These are phyloP conservation scores for Pseudevernia furfuracea DNA, from an alignment of 495 filamentous ascomycete species.

Conservation along the genomic window DNA sequence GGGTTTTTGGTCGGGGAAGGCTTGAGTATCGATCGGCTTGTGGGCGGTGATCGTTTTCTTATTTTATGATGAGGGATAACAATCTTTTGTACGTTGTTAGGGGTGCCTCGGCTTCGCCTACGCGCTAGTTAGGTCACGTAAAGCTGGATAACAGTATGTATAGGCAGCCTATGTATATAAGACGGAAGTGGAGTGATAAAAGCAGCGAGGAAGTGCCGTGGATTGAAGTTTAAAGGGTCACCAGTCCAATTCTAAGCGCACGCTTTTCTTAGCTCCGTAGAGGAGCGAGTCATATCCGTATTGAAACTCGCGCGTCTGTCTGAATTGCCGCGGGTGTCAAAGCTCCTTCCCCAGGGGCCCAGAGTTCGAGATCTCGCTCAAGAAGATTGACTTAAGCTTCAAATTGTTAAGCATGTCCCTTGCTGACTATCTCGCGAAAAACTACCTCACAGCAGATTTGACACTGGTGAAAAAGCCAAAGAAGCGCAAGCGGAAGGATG, in stretches of 20 bases:
- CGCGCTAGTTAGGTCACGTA: background rate
- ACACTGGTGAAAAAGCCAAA: conserved; percentile 70
- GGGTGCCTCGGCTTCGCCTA: background rate
- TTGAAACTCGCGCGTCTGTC: background rate
- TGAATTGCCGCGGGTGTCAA: background rate
- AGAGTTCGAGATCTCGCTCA: background rate
- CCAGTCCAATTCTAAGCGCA: too few relatives aligned
- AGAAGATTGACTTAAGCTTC: background rate
- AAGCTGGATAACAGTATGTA: background rate
- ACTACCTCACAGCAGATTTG: conserved; percentile 80
- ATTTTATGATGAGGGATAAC: background rate
- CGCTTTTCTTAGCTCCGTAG: too few relatives aligned
- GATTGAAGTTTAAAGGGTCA: too few relatives aligned
- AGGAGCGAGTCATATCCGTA: background rate
- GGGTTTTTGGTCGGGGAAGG: background rate
- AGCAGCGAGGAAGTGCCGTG: too few relatives aligned
- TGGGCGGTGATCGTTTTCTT: background rate
- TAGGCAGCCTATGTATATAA: too few relatives aligned
- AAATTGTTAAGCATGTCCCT: conserved; percentile 40
- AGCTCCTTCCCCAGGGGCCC: background rate
- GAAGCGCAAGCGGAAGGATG: conserved; percentile 64
- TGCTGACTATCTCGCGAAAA: conserved; percentile 85
- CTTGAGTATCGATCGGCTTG: background rate
- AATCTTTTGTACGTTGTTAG: background rate
- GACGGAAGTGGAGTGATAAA: background rate